phyloP scores from a whole-genome alignment of 1,139 yeast genomes.

The Sugiyamaella grinbergsii region DNA sequence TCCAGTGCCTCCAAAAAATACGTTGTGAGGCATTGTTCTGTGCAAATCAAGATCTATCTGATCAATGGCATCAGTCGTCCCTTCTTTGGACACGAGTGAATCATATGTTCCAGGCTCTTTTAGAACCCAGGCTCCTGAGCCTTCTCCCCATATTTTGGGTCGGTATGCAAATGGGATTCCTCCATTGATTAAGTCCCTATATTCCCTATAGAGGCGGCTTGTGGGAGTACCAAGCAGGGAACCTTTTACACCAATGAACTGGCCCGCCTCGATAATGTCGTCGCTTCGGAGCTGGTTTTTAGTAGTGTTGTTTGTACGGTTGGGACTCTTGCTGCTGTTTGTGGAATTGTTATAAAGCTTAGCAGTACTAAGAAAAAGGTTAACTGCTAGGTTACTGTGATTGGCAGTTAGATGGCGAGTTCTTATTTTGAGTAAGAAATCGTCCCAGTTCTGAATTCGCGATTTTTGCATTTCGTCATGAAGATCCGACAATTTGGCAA shows the following conservation, averaged over 20 bases:
- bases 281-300: slow-evolving; percentile 7
- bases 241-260: slow-evolving; percentile 49
- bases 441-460: slow-evolving; percentile 43
- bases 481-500: slow-evolving; percentile 40
- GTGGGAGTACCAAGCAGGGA: slow-evolving; percentile 33
- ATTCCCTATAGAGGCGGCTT: slow-evolving; percentile 39
- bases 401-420: slow-evolving; percentile 14
- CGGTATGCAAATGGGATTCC: slow-evolving; percentile 56
- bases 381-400: background rate
- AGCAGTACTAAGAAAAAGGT: slow-evolving; percentile 20
- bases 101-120: slow-evolving; percentile 56
- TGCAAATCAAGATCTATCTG: slow-evolving; percentile 59
- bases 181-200: slow-evolving; percentile 46
- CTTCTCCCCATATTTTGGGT: slow-evolving; percentile 55
- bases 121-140: slow-evolving; percentile 54
- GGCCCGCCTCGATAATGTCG: slow-evolving; percentile 37
- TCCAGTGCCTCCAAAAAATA: slow-evolving; percentile 57
- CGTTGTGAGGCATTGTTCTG: slow-evolving; percentile 59
- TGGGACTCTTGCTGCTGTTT: background rate
- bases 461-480: slow-evolving; percentile 40
- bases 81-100: slow-evolving; percentile 30
- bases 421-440: slow-evolving; percentile 38
- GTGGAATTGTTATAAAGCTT: slow-evolving; percentile 8
- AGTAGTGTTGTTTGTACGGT: background rate
- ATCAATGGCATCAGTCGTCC: slow-evolving; percentile 44